Percentiles rank a stretch among this genome's conserved stretches.
Evolutionary conservation across 768 basidiomycete species (phyloP).

Genomic region (Lentinula boryana): DNA sequence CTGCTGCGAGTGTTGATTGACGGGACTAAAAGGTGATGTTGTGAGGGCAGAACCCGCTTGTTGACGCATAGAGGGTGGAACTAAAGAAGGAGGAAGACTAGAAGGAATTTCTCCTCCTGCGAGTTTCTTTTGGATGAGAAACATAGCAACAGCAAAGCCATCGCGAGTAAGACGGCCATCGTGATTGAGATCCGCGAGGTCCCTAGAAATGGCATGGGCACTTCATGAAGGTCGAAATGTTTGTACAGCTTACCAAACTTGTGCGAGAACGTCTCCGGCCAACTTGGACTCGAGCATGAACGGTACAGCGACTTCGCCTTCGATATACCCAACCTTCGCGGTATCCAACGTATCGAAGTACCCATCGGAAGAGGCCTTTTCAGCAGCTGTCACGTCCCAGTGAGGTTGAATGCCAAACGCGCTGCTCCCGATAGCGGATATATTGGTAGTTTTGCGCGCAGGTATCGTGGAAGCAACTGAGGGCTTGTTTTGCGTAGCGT

Average conservation of each 20-base stretch:
- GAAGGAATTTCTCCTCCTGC: slow-evolving; percentile 72
- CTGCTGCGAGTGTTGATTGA: slow-evolving; percentile 23
- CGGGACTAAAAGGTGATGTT: slow-evolving; percentile 41
- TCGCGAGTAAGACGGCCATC: slow-evolving; percentile 85
- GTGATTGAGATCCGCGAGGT: slow-evolving; percentile 84
- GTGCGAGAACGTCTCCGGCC: slow-evolving; percentile 77
- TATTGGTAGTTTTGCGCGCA: slow-evolving; percentile 24
- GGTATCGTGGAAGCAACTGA: slow-evolving; percentile 27
- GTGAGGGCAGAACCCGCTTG: slow-evolving; percentile 18
- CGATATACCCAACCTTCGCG: slow-evolving; percentile 71
- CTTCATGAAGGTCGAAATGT: neutral
- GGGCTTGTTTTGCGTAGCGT: slow-evolving; percentile 7
- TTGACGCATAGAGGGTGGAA: slow-evolving; percentile 78
- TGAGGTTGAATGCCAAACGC: slow-evolving; percentile 22
- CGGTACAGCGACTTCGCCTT: slow-evolving; percentile 91
- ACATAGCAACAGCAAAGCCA: slow-evolving; percentile 93
- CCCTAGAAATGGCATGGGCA: slow-evolving; percentile 47
- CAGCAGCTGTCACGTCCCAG: slow-evolving; percentile 83
- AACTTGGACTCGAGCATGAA: slow-evolving; percentile 92
- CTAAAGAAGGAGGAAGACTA: slow-evolving; percentile 61
- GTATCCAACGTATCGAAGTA: slow-evolving; percentile 83
- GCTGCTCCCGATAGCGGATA: slow-evolving; percentile 20
- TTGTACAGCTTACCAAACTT: slow-evolving; percentile 66
- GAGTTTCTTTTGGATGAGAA: slow-evolving; percentile 85
- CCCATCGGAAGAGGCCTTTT: slow-evolving; percentile 72